Conservation (phyloP, 2,329 filamentous ascomycete species). For the Leptodontidium sp. region DNA sequence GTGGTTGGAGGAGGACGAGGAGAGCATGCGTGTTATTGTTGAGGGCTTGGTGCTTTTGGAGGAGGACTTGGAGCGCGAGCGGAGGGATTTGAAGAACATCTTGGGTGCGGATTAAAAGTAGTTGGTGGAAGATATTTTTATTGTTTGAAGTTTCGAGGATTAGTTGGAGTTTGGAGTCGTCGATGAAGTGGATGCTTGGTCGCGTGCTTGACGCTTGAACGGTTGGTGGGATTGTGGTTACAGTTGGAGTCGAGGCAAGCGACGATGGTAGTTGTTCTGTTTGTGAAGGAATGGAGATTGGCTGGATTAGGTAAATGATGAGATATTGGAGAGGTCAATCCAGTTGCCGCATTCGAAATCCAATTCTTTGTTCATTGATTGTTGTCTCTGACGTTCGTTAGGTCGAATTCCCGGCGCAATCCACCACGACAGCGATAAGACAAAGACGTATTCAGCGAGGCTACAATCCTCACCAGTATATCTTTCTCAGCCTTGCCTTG, state of each 20-base stretch:
- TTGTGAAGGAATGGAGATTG: neutral
- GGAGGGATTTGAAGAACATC: constrained; percentile 39
- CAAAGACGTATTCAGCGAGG: constrained; percentile 16
- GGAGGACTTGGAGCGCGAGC: constrained; percentile 35
- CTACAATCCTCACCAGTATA: constrained; percentile 12
- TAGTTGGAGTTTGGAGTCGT: neutral
- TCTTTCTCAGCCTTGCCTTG: constrained; percentile 8
- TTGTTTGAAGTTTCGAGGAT: constrained; percentile 8
- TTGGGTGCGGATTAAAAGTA: constrained; percentile 3
- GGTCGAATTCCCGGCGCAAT: neutral
- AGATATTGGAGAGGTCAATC: neutral
- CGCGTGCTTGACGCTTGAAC: neutral
- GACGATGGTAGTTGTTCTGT: neutral
- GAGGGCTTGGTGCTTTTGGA: constrained; percentile 34
- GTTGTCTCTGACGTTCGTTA: neutral
- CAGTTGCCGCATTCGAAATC: neutral
- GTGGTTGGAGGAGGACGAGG: constrained; percentile 28
- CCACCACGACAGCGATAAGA: neutral
- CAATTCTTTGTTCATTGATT: neutral
- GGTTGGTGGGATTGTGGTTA: too few relatives aligned
- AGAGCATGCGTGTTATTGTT: constrained; percentile 26
- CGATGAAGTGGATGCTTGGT: neutral
- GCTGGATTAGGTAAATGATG: neutral
- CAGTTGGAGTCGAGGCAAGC: too few relatives aligned
- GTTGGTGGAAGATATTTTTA: neutral